A percentile compares a stretch with the other conserved stretches of the same genome.
Evolutionary conservation across 2,329 filamentous ascomycete species (phyloP).

Genomic region (Fusarium bulbicola): DNA sequence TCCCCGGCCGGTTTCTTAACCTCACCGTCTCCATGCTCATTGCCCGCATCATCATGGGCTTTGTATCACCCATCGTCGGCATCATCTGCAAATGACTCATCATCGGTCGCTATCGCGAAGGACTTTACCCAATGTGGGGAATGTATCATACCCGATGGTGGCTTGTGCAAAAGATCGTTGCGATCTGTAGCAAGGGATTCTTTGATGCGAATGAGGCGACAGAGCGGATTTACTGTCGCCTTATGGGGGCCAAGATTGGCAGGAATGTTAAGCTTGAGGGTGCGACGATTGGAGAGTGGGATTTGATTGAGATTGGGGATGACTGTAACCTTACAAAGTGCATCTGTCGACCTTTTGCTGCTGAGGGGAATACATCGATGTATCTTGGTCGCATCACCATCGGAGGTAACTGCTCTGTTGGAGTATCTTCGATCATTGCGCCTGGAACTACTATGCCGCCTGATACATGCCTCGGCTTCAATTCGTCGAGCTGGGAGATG

Average conservation of each 20-base stretch:
- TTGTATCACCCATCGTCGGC: background rate
- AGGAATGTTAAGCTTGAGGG: background rate
- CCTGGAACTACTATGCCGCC: background rate
- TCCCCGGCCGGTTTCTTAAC: background rate
- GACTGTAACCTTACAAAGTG: background rate
- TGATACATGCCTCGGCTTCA: slow-evolving; percentile 5
- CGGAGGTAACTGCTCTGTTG: background rate
- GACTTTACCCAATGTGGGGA: slow-evolving; percentile 5
- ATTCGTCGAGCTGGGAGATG: slow-evolving; percentile 14
- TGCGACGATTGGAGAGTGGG: background rate
- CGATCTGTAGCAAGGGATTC: background rate
- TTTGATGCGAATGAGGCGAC: background rate
- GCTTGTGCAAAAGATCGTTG: slow-evolving; percentile 13
- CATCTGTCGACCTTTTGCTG: background rate
- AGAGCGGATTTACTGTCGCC: background rate
- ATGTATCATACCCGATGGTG: slow-evolving; percentile 13
- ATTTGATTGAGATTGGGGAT: background rate
- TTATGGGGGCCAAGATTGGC: background rate
- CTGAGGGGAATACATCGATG: slow-evolving; percentile 10
- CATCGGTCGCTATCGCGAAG: background rate
- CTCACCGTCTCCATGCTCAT: background rate
- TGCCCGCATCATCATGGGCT: background rate
- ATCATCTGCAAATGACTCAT: slow-evolving; percentile 7
- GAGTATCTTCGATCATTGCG: background rate
- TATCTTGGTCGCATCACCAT: slow-evolving; percentile 7